Percentiles rank a stretch among this genome's conserved stretches.
Conservation (phyloP, 2,329 filamentous ascomycete genomes). For the Mariannaea elegans region DNA sequence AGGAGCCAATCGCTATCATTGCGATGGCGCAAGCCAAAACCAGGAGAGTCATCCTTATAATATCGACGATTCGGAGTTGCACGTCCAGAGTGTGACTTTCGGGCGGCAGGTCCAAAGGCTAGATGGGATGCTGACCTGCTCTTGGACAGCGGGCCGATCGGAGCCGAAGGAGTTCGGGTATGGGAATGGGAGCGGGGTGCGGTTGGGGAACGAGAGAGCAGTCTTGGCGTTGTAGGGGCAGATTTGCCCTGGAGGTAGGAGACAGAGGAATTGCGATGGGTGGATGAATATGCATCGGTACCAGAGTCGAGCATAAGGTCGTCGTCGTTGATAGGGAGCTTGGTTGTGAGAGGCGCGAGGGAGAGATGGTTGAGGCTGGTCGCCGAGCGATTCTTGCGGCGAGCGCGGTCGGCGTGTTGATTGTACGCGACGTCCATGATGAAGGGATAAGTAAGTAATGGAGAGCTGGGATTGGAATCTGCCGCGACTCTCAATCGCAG, state of each 20-base stretch:
- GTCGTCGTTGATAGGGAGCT: conserved; percentile 65
- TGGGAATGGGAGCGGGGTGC: conserved; percentile 58
- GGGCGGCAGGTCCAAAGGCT: conserved; percentile 33
- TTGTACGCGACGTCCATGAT: conserved; percentile 68
- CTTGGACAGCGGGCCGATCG: conserved; percentile 57
- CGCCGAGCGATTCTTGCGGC: conserved; percentile 67
- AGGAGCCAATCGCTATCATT: conserved; percentile 72
- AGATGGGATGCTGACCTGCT: conserved; percentile 72
- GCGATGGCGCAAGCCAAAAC: conserved; percentile 46
- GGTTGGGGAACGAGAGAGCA: conserved; percentile 67
- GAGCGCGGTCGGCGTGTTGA: conserved; percentile 64
- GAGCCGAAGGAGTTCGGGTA: conserved; percentile 51
- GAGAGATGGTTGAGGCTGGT: conserved; percentile 68
- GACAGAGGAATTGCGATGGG: conserved; percentile 33
- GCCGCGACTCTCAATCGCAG: too few species aligned
- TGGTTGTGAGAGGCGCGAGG: conserved; percentile 71
- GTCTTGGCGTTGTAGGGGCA: conserved; percentile 70
- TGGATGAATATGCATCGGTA: conserved; percentile 39
- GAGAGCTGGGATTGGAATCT: not conserved
- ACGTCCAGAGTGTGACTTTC: conserved; percentile 41
- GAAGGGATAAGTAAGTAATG: not conserved
- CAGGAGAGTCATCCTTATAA: conserved; percentile 42
- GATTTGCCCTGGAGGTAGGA: conserved; percentile 71
- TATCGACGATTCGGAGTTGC: conserved; percentile 47
- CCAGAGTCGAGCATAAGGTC: conserved; percentile 53